Evolutionary conservation across 805 yeast genomes (phyloP), one percentile per base, ranked within the genome.

Genomic region (Candida dajiaensis): DNA sequence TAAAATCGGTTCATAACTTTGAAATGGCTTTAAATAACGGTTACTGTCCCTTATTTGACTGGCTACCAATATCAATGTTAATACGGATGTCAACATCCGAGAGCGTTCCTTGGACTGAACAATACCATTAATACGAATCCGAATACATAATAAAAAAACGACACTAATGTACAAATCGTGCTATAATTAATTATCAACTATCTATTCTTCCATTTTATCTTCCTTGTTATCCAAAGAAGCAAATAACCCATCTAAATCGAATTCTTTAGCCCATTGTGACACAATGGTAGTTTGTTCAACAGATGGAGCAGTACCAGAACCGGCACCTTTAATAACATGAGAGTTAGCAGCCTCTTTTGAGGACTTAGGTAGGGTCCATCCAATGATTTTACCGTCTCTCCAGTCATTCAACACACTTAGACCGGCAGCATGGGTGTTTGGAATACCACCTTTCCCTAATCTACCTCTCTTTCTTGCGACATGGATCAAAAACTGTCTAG

Each of bases 361-460:
- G 29, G 74, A 71, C 40, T 70, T 83, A 43, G 96, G 96, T 57
- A 82, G 68, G 3, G 87, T 80, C 96, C 97, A 94, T 41, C 97
- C 96, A 46, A 83, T 68, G 58, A 94, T 81, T 63, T 94, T 80
- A 49, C 99, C 99, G 66, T 90, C 97, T 69, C 97, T 81, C 98
- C 98, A 94, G 68, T 94, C 99, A 58, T 79, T 88, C 61, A 94
- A 73, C 12, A 94, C 84, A 33, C 85, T 74, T 58, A 78, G 65
- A 33, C 95, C 96, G 9, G 98, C 96, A 53, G 90, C 76, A 49
- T 80, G 84, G 52, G 94, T 65, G 64, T 94, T 89, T 47, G 98
- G 96, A 49, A 94, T 68, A 62, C 99, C 99, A 38, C 97, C 96
- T 61, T 79, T 85, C 42, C 96, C 89, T 52, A 94, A 73, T 67